A percentile compares a stretch with the other conserved stretches of the same genome.
Conservation (phyloP, 129 eudicot genomes). For the Tagetes erecta region DNA sequence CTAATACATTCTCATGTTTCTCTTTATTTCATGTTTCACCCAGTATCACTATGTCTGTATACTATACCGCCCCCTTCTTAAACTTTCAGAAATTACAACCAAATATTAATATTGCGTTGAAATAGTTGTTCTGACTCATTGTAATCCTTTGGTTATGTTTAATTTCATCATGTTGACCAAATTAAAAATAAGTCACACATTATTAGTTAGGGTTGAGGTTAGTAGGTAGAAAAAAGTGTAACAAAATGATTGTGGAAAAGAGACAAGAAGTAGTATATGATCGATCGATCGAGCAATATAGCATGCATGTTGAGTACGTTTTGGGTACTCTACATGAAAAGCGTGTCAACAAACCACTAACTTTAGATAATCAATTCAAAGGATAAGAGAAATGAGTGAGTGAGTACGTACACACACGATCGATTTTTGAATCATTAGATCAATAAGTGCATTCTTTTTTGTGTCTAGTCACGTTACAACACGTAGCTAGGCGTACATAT, state of each 20-base stretch:
- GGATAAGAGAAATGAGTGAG: constrained; percentile 24
- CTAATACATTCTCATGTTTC: too few species aligned
- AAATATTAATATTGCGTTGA: too few species aligned
- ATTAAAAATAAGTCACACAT: not conserved
- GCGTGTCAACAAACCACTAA: constrained; percentile 44
- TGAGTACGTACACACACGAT: not conserved
- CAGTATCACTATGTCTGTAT: too few species aligned
- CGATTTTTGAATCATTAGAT: constrained; percentile 22
- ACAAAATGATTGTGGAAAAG: constrained; percentile 11
- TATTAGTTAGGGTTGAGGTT: not conserved
- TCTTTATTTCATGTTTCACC: too few species aligned
- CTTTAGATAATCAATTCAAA: constrained; percentile 24
- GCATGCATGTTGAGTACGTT: constrained; percentile 21
- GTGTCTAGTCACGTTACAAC: constrained; percentile 34
- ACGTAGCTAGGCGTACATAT: constrained; percentile 16
- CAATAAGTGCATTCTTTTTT: constrained; percentile 27
- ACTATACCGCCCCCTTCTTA: too few species aligned
- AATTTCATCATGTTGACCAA: constrained; percentile 34
- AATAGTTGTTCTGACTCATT: too few species aligned
- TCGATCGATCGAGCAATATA: too few species aligned
- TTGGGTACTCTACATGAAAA: constrained; percentile 38
- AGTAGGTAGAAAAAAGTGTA: constrained; percentile 11
- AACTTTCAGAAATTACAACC: too few species aligned
- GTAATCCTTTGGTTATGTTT: not conserved
- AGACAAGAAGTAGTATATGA: constrained; percentile 33